Evolutionary conservation across 2,329 filamentous ascomycete genomes (phyloP), one percentile per base, ranked within the genome.

Genomic region (Cladophialophora carrionii): DNA sequence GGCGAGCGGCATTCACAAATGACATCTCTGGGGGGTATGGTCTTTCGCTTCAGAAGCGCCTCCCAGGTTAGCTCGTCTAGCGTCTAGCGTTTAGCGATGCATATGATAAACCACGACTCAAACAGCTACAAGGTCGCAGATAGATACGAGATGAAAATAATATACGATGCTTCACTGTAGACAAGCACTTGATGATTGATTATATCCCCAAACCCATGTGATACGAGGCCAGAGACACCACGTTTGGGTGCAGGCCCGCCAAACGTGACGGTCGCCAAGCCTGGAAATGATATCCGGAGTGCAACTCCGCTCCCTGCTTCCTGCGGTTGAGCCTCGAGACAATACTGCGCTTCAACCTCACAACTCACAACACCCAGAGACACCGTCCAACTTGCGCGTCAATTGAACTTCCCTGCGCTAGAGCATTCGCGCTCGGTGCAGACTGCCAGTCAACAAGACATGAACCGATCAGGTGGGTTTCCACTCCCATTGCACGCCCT

Each of bases 391-490:
- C 6, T n/a, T 26, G 48, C 48, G 20, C 48, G 48, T 52, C 48
- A 52, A 52, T 24, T 7, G 6, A 51, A n/a, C 48, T 34, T 62
- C 37, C 51, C 52, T 56, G 24, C 24, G 57, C 49, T 43, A 37
- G 48, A 49, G 53, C 60, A 62, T 57, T 31, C 53, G 41, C 14
- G 22, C 29, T 51, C 31, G 53, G 29, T 43, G 31, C 22, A 53
- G 26, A 58, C 26, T 22, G 12, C 37, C 48, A 24, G 57, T 43
- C 46, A 26, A 53, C 6, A 57, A 37, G 62, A 64, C 20, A 68
- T 68, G 66, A 68, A 70, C 55, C 64, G 67, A 65, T 58, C 48
- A 67, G 65, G 67, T 69, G 29, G 64, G 67, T 69, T 65, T 61
- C 9, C 37, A 17, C 14, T 9, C 43, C 57, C 48, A 31, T 51